Evolutionary conservation across 768 basidiomycete genomes (phyloP).

Genomic region (Tylopilus subfusipes): DNA sequence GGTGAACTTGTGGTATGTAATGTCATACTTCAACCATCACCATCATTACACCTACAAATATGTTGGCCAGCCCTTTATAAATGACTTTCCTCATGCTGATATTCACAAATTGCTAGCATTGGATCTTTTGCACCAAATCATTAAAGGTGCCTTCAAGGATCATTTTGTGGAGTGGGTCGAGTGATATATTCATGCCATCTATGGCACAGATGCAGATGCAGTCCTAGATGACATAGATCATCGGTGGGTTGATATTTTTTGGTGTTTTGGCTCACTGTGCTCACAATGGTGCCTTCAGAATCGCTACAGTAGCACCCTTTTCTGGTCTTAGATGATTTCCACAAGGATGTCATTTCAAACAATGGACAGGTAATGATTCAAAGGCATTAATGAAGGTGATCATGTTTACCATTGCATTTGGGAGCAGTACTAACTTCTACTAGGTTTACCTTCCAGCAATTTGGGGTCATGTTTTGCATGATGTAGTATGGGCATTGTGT

Average conservation of each 20-base stretch:
- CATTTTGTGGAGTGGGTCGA: neutral
- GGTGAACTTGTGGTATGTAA: neutral
- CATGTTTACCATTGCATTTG: too few relatives aligned
- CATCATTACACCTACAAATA: neutral
- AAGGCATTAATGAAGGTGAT: neutral
- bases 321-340: neutral
- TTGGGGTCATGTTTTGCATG: constrained; percentile 6
- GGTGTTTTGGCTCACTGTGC: neutral
- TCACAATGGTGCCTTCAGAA: neutral
- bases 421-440: too few relatives aligned
- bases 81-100: neutral
- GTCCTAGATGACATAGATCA: neutral
- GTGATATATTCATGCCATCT: neutral
- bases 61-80: neutral
- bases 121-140: neutral
- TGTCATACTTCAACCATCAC: neutral
- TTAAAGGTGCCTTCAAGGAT: neutral
- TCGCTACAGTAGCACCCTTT: neutral
- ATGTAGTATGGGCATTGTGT: neutral
- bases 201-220: neutral
- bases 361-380: neutral
- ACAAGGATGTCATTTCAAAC: neutral
- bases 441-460: neutral
- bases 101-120: neutral
- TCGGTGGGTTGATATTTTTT: neutral